phyloP scores from a whole-genome alignment of 129 eudicot species.

The Scalesia atractyloides region DNA sequence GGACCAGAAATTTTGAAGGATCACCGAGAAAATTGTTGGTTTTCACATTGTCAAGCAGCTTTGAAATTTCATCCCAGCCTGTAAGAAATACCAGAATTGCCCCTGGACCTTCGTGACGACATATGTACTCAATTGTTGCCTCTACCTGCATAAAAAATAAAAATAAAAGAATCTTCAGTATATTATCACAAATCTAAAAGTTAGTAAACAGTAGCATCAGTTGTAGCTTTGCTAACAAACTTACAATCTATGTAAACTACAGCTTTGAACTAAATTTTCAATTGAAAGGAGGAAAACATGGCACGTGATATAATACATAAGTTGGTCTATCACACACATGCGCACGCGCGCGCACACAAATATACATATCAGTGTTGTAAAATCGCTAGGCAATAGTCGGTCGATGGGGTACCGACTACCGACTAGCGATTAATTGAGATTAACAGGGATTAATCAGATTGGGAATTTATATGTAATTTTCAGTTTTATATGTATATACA shows the following conservation, averaged over 20 bases:
- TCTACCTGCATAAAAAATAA: slow-evolving; percentile 63
- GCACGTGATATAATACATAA: neutral
- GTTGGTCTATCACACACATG: neutral
- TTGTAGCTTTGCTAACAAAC: slow-evolving; percentile 7
- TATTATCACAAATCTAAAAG: neutral
- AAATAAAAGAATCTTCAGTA: too few relatives aligned
- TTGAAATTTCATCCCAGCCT: slow-evolving; percentile 99
- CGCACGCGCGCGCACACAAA: too few relatives aligned
- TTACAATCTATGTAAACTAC: neutral
- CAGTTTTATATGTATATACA: too few relatives aligned
- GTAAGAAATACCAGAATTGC: slow-evolving; percentile 96
- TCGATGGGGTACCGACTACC: too few relatives aligned
- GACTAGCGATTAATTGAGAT: too few relatives aligned
- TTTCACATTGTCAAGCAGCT: slow-evolving; percentile 72
- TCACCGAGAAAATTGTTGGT: slow-evolving; percentile 57
- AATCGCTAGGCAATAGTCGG: too few relatives aligned
- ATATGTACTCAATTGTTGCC: slow-evolving; percentile 80
- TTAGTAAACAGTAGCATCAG: neutral
- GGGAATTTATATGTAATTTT: too few relatives aligned
- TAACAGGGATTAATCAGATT: too few relatives aligned
- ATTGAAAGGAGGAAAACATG: neutral
- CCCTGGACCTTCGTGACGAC: slow-evolving; percentile 86
- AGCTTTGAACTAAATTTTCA: neutral
- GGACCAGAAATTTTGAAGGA: slow-evolving; percentile 58
- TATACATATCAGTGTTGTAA: too few relatives aligned